Conservation (phyloP, 2,329 filamentous ascomycete species). For the Colletotrichum sp. region DNA sequence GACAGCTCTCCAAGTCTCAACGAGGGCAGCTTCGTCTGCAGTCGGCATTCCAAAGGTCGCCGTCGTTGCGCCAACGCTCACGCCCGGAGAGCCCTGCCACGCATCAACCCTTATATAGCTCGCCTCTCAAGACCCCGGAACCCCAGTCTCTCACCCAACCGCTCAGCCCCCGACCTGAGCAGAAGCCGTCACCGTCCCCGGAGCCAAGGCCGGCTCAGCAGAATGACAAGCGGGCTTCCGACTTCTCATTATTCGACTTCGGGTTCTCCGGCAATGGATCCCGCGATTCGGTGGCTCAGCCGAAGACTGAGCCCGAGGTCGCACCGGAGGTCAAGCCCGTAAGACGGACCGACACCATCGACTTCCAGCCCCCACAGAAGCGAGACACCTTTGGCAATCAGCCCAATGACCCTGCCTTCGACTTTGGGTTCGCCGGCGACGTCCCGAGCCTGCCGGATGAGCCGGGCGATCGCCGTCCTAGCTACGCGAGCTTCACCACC, state of each 20-base stretch:
- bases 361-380: not conserved
- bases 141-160: not conserved
- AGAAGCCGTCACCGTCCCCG: not conserved
- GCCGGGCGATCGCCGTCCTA: not conserved
- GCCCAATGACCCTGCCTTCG: not conserved
- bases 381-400: not conserved
- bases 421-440: not conserved
- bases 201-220: not conserved
- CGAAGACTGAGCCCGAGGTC: not conserved
- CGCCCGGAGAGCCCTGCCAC: not conserved
- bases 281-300: not conserved
- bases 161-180: not conserved
- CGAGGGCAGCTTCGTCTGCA: conserved; percentile 7
- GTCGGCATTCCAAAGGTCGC: not conserved
- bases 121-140: not conserved
- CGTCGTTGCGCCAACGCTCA: not conserved
- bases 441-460: not conserved
- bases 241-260: not conserved
- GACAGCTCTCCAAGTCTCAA: conserved; percentile 14
- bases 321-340: not conserved
- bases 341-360: not conserved
- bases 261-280: not conserved
- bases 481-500: not conserved
- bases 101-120: not conserved
- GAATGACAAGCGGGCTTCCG: not conserved